Conservation (phyloP, 768 basidiomycete genomes). For the Mycena rebaudengoi region DNA sequence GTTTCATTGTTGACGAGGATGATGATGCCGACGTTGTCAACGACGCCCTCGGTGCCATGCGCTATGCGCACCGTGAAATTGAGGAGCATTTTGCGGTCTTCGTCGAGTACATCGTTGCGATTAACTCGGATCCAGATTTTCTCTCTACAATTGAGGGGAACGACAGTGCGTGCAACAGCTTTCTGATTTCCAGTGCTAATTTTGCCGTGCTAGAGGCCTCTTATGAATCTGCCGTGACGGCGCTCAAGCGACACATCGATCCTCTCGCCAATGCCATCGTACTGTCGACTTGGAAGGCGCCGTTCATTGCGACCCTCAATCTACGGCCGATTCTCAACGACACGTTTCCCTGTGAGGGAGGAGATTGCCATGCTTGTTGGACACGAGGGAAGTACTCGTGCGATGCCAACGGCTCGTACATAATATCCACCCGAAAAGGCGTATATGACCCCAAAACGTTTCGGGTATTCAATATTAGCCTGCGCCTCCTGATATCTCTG, state of each 20-base stretch:
- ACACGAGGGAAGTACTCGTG: conserved; percentile 4
- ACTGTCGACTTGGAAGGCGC: conserved; percentile 11
- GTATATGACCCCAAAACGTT: conserved; percentile 1
- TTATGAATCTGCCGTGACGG: not conserved
- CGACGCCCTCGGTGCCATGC: not conserved
- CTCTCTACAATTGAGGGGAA: not conserved
- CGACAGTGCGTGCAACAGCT: not conserved
- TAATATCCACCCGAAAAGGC: not conserved
- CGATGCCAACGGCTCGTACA: not conserved
- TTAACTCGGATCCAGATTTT: not conserved
- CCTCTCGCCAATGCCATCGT: not conserved
- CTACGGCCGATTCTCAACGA: conserved; percentile 11
- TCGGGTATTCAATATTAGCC: not conserved
- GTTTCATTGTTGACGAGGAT: conserved; percentile 5
- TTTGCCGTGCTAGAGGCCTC: not conserved
- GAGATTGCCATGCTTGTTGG: conserved; percentile 14
- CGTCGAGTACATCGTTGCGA: conserved; percentile 3
- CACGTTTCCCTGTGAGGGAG: not conserved
- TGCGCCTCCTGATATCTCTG: not conserved
- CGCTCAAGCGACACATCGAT: not conserved
- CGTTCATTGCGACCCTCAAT: conserved; percentile 13
- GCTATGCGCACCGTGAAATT: not conserved
- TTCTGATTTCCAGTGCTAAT: too few species aligned
- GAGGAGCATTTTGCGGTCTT: not conserved
- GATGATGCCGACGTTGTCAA: not conserved